Percentiles rank a stretch among this genome's conserved stretches.
These are phyloP conservation scores for Gracilaria caudata DNA, from an alignment of 23 red algal species.

Conservation along the genomic window DNA sequence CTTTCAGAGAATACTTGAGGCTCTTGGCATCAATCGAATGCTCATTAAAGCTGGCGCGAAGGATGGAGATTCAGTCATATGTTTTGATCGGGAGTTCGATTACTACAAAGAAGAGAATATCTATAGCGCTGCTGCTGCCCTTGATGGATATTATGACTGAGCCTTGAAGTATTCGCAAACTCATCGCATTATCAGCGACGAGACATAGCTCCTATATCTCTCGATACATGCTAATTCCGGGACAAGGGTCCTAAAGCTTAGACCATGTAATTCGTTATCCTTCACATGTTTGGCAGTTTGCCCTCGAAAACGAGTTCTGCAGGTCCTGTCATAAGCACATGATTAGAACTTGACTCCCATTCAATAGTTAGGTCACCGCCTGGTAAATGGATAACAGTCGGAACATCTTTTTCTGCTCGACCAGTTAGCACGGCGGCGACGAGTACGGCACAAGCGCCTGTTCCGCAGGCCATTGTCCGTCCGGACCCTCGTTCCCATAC, in stretches of 20 bases:
- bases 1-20: constrained; percentile 94
- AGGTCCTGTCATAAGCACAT: constrained; percentile 98
- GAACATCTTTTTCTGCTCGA: constrained; percentile 34
- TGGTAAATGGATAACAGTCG: constrained; percentile 72
- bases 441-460: constrained; percentile 93
- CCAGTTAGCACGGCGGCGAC: constrained; percentile 82
- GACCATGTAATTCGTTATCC: not conserved
- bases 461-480: constrained; percentile 95
- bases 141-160: constrained; percentile 68
- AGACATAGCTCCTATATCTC: not conserved
- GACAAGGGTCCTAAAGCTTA: not conserved
- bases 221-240: not conserved
- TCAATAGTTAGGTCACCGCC: constrained; percentile 87
- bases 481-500: constrained; percentile 98
- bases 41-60: constrained; percentile 70
- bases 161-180: not conserved
- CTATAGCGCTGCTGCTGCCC: constrained; percentile 62
- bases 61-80: constrained; percentile 82
- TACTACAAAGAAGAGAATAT: constrained; percentile 87
- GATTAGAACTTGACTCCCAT: constrained; percentile 72
- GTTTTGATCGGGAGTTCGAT: constrained; percentile 79
- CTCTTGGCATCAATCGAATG: constrained; percentile 76
- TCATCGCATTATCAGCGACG: not conserved
- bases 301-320: constrained; percentile 88
- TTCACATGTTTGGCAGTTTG: constrained; percentile 34